Conservation (phyloP, 2,329 filamentous ascomycete species). For the Aspergillus versicolor region DNA sequence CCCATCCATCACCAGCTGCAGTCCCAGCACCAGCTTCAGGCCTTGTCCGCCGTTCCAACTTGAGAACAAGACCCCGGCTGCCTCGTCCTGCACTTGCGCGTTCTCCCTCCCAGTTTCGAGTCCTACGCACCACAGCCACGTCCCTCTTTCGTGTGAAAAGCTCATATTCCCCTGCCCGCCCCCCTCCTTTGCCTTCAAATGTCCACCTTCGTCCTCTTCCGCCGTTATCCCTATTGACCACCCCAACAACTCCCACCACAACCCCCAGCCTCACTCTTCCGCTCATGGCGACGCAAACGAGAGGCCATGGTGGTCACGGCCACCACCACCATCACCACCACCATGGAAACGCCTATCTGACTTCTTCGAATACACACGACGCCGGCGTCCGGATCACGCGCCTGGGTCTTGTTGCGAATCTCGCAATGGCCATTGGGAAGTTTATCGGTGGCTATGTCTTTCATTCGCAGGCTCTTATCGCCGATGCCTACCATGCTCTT, state of each 20-base stretch:
- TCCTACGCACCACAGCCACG: constrained; percentile 21
- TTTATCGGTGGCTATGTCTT: constrained; percentile 90
- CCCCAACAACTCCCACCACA: constrained; percentile 24
- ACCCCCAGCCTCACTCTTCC: constrained; percentile 24
- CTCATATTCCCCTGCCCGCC: constrained; percentile 5
- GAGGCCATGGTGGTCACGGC: constrained; percentile 46
- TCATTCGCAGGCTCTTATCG: constrained; percentile 88
- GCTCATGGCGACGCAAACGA: constrained; percentile 45
- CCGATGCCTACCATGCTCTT: constrained; percentile 92
- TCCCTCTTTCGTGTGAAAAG: constrained; percentile 16
- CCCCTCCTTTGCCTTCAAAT: constrained; percentile 13
- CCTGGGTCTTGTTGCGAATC: constrained; percentile 82
- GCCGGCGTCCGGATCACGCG: constrained; percentile 91
- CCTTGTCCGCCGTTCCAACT: constrained; percentile 19
- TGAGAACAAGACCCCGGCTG: constrained; percentile 14
- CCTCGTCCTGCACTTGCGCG: constrained; percentile 16
- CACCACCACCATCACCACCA: constrained; percentile 69
- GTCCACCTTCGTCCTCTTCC: constrained; percentile 13
- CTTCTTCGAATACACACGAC: constrained; percentile 81
- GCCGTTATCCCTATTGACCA: constrained; percentile 17
- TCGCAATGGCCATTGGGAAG: constrained; percentile 92
- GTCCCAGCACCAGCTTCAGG: constrained; percentile 60
- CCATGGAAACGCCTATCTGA: constrained; percentile 81
- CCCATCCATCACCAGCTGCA: constrained; percentile 25
- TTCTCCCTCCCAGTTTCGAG: constrained; percentile 21